phyloP scores from a whole-genome alignment of 2,329 filamentous ascomycete genomes.

The Xylaria sp. region DNA sequence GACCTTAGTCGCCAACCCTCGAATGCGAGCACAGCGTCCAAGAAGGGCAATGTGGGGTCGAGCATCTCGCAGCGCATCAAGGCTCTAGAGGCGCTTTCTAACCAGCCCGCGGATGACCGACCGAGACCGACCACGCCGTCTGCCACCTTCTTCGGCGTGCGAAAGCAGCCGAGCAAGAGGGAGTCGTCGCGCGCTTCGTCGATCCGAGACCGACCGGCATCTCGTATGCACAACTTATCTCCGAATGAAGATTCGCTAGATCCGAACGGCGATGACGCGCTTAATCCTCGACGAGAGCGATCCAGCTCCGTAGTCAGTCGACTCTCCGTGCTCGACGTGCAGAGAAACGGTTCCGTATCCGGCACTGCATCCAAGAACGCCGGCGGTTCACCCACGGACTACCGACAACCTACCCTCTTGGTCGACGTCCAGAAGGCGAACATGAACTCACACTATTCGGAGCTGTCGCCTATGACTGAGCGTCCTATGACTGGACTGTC shows the following conservation, averaged over 20 bases:
- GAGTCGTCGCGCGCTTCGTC: constrained; percentile 33
- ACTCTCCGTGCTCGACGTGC: constrained; percentile 50
- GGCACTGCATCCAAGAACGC: constrained; percentile 38
- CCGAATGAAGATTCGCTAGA: constrained; percentile 28
- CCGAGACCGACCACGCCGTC: constrained; percentile 32
- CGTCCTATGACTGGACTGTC: constrained; percentile 43
- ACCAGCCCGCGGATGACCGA: constrained; percentile 33
- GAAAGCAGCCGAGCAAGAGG: constrained; percentile 31
- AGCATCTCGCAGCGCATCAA: constrained; percentile 94
- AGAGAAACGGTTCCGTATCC: constrained; percentile 59
- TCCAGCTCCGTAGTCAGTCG: constrained; percentile 52
- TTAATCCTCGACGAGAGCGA: constrained; percentile 37
- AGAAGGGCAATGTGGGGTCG: constrained; percentile 78
- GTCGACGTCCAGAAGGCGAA: constrained; percentile 50
- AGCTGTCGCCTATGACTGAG: constrained; percentile 25
- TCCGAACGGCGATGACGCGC: constrained; percentile 21
- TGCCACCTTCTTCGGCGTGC: constrained; percentile 43
- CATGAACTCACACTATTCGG: constrained; percentile 28
- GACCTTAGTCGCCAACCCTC: constrained; percentile 48
- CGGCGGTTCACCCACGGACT: constrained; percentile 45
- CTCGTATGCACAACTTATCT: constrained; percentile 24
- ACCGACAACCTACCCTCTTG: constrained; percentile 55
- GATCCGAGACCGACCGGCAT: constrained; percentile 34
- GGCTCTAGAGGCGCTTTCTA: constrained; percentile 74
- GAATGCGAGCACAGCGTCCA: constrained; percentile 50